Percentiles rank a stretch among this genome's conserved stretches.
Evolutionary conservation across 2,329 filamentous ascomycete species (phyloP).

Genomic region (Kalaharituber pfeilii): DNA sequence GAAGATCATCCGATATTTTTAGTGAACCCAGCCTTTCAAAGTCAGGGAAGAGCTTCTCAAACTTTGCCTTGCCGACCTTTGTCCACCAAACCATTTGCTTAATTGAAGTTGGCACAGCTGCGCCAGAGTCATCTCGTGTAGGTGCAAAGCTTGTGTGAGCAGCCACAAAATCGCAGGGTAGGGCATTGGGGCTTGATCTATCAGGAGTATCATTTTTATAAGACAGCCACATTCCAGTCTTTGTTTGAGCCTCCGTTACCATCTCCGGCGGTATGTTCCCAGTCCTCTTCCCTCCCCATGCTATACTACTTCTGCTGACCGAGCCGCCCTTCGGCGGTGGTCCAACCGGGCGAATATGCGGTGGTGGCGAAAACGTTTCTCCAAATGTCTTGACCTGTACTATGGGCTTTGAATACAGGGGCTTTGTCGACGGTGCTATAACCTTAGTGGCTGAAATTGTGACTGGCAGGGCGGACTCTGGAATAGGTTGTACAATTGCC

Average conservation of each 20-base stretch:
- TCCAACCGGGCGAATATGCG: constrained; percentile 6
- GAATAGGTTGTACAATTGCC: constrained; percentile 12
- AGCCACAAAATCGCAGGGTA: constrained; percentile 9
- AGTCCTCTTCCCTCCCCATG: background rate
- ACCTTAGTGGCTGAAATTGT: constrained; percentile 15
- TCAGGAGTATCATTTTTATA: background rate
- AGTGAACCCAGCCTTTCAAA: constrained; percentile 2
- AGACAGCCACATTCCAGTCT: background rate
- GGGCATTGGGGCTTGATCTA: background rate
- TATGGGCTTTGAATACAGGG: background rate
- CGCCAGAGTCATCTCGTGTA: constrained; percentile 11
- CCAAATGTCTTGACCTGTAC: constrained; percentile 12
- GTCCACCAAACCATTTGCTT: constrained; percentile 17
- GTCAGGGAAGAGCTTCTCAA: constrained; percentile 8
- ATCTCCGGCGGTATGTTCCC: background rate
- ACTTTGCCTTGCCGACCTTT: constrained; percentile 6
- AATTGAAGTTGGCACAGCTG: constrained; percentile 12
- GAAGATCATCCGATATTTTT: background rate
- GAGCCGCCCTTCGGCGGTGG: constrained; percentile 2
- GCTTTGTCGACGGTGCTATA: constrained; percentile 2
- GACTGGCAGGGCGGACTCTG: constrained; percentile 10
- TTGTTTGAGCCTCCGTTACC: background rate
- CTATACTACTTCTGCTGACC: background rate
- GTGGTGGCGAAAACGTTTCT: constrained; percentile 13
- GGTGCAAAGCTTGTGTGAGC: constrained; percentile 18